Evolutionary conservation across 345 rosid genomes (phyloP).

Genomic region (Ceriops tagal): DNA sequence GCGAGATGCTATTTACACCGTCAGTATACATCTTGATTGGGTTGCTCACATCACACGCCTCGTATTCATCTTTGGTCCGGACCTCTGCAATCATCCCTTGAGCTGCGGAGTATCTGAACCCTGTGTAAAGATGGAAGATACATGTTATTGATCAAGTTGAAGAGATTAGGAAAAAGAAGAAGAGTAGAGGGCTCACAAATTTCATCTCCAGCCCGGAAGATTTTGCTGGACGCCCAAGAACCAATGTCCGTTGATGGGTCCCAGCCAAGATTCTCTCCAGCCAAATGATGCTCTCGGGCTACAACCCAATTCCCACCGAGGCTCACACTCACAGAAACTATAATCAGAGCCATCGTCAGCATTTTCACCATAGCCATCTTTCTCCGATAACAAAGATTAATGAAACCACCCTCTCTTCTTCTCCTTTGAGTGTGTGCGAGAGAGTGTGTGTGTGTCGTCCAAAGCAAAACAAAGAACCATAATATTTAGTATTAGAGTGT

Average conservation of each 20-base stretch:
- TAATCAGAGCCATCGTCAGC: constrained; percentile 5
- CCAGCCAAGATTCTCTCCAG: constrained; percentile 73
- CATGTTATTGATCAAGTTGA: neutral
- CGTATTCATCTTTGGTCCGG: constrained; percentile 43
- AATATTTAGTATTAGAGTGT: neutral
- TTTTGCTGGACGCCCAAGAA: constrained; percentile 47
- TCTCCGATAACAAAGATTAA: neutral
- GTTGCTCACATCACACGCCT: constrained; percentile 47
- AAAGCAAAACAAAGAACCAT: neutral
- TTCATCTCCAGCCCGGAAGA: constrained; percentile 55
- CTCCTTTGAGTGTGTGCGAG: too few relatives aligned
- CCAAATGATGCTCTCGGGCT: constrained; percentile 56
- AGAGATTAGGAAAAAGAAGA: neutral
- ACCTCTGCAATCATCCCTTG: constrained; percentile 50
- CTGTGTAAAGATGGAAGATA: constrained; percentile 21
- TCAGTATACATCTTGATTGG: constrained; percentile 47
- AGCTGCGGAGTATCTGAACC: constrained; percentile 54
- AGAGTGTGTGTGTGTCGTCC: neutral
- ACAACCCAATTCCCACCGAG: constrained; percentile 19
- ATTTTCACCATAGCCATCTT: constrained; percentile 1
- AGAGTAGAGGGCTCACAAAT: constrained; percentile 41
- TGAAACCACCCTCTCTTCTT: too few relatives aligned
- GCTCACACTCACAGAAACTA: constrained; percentile 19
- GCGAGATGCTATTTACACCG: constrained; percentile 37
- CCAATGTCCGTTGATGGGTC: constrained; percentile 35